Base-by-base conservation (phyloP, 1,284 basidiomycete genomes). In the Cryptococcus hybrid region DNA sequence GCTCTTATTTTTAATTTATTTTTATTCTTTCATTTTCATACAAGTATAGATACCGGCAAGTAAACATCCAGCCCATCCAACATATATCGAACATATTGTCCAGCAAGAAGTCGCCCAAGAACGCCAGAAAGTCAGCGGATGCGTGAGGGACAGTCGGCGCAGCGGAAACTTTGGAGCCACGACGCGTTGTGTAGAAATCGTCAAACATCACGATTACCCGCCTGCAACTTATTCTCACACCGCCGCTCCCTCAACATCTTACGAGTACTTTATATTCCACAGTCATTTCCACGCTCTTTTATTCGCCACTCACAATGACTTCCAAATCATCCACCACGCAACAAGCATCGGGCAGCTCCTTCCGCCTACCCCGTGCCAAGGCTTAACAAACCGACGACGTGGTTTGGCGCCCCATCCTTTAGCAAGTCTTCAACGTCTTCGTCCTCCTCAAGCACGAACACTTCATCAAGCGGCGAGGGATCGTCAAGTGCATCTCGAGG, bases 311-410 rank as follows among this genome's bases (percentile, higher is more conserved):
- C 39, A 35, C 34, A 18, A 43, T 47, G 13, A 46, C 37, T 9
- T 45, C 55, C 11, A 18, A 49, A 51, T 34, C 61, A 7, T 52
- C 55, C 15, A 37, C 54, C 13, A 12, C 58, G 5, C 37, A 57
- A 34, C 49, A 56, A 24, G 7, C 57, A 11, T 40, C 62, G 3
- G 50, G 46, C 24, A 48, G 30, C 42, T 44, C 48, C 3, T 64
- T 64, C 34, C 58, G 55, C 36, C 55, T 65, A 15, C 61, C 61
- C 11, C 57, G 59, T 40, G 48, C 51, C 13, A 61, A 61, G 52
- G 7, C 45, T 68, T n/a, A 67, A 65, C 52, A 54, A 65, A 52
- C 67, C 67, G 3, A 55, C 56, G 2, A 65, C 67, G 15, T 69
- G 67, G 67, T 69, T 69, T 47, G 57, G 48, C 46, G 47, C 45